Evolutionary conservation across 306 rosid species (phyloP), one percentile per base, ranked within the genome.

Genomic region (Alnus glutinosa): DNA sequence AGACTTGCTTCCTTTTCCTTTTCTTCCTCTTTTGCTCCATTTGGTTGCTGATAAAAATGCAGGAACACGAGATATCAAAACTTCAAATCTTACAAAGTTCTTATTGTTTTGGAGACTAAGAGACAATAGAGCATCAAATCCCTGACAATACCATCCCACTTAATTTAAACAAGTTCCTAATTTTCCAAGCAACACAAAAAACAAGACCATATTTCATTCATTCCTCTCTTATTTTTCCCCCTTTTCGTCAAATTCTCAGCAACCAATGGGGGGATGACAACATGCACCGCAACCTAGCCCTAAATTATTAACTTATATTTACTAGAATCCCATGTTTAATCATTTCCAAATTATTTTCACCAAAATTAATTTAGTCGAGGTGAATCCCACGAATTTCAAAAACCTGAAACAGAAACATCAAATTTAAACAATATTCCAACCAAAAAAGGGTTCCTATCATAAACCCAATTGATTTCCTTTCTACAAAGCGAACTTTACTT

Each of bases 21-120:
- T 54, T 73, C 50, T 68, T 77, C 75, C 83, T 70, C 86, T 81
- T 89, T 85, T 73, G 81, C 87, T 86, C 75, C 87, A 78, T 73
- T 83, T 83, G 78, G 62, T 75, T 71, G 88, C 92, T 85, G 89
- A 77, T 74, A 86, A 42, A 70, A 87, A 83, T 80, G 85, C 83
- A 85, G 79, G 88, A 83, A 80, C 83, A 86, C 55, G 79, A 81
- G 68, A 74, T 70, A 84, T 89, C 84, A 92, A 85, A 82, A 14
- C 70, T 73, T 57, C 52, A 66, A 70, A 76, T 32, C 50, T 48
- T 59, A 69, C 37, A 82, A 34, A 39, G 15, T 19, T 75, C 30
- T 46, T 75, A 76, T 52, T 49, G 48, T 49, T 69, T 62, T 37
- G n/a, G 76, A 58, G 2, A 79, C 50, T 57, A 51, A 50, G 19